Conservation (phyloP, 331 rosid genomes). For the Quercus tomentella region DNA sequence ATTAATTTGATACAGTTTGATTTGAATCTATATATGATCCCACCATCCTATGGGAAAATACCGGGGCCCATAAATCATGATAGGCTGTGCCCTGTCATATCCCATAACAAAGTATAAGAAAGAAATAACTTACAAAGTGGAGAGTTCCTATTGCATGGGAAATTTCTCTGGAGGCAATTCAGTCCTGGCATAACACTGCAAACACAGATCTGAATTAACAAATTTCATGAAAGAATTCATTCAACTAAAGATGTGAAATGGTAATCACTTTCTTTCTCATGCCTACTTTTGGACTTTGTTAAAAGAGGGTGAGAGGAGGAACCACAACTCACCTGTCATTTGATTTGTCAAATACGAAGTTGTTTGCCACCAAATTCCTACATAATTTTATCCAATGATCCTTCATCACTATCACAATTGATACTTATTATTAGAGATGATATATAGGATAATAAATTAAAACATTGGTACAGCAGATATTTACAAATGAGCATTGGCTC, state of each 20-base stretch:
- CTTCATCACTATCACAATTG: not conserved
- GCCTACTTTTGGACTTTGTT: not conserved
- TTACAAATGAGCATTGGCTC: too few species aligned
- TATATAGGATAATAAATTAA: not conserved
- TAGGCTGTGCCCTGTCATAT: too few species aligned
- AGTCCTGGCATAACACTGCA: constrained; percentile 21
- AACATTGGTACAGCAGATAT: not conserved
- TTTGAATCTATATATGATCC: too few species aligned
- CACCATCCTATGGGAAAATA: too few species aligned
- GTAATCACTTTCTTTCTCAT: not conserved
- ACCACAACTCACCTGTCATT: constrained; percentile 7
- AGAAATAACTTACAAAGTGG: constrained; percentile 17
- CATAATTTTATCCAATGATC: not conserved
- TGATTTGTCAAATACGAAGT: constrained; percentile 17
- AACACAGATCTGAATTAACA: not conserved
- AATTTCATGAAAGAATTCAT: not conserved
- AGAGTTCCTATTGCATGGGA: constrained; percentile 21
- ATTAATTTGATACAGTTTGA: too few species aligned
- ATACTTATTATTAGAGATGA: not conserved
- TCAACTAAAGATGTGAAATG: not conserved
- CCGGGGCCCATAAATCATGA: too few species aligned
- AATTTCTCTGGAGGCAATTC: constrained; percentile 28
- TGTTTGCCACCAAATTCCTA: constrained; percentile 33
- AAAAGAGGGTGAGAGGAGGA: not conserved
- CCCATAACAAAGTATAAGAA: not conserved